These are phyloP conservation scores for Diplodia seriata DNA, from an alignment of 2,329 filamentous ascomycete species.

Conservation along the genomic window DNA sequence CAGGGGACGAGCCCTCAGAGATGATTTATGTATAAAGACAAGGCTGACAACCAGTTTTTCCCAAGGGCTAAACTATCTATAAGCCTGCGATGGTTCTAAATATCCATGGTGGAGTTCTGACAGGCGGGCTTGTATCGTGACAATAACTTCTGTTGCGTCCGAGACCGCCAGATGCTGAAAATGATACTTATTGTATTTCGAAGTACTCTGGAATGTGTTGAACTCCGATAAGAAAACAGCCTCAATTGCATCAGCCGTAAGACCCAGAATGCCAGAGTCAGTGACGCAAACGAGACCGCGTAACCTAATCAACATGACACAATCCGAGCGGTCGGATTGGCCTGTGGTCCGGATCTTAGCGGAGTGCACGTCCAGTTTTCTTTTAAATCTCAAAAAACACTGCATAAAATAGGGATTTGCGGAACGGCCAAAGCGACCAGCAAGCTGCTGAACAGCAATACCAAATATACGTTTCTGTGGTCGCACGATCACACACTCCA, in stretches of 20 bases:
- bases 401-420: not conserved
- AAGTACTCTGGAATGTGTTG: not conserved
- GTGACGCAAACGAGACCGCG: not conserved
- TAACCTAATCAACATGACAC: not conserved
- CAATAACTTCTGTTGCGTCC: not conserved
- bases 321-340: not conserved
- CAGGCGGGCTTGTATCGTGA: not conserved
- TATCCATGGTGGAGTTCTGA: too few relatives aligned
- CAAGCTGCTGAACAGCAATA: not conserved
- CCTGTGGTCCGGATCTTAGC: not conserved
- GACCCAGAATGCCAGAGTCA: not conserved
- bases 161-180: not conserved
- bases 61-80: too few relatives aligned
- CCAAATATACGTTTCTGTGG: not conserved
- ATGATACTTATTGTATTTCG: not conserved
- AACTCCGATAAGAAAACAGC: constrained; percentile 35
- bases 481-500: not conserved
- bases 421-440: not conserved
- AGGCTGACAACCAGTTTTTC: too few relatives aligned
- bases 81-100: not conserved
- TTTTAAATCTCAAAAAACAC: not conserved
- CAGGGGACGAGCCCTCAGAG: not conserved
- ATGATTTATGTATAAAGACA: too few relatives aligned
- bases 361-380: not conserved
- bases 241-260: not conserved